Evolutionary conservation across 352 stramenopile species (phyloP), one percentile per base, ranked within the genome.

Genomic region (Phytopythium cucurbitacearum): DNA sequence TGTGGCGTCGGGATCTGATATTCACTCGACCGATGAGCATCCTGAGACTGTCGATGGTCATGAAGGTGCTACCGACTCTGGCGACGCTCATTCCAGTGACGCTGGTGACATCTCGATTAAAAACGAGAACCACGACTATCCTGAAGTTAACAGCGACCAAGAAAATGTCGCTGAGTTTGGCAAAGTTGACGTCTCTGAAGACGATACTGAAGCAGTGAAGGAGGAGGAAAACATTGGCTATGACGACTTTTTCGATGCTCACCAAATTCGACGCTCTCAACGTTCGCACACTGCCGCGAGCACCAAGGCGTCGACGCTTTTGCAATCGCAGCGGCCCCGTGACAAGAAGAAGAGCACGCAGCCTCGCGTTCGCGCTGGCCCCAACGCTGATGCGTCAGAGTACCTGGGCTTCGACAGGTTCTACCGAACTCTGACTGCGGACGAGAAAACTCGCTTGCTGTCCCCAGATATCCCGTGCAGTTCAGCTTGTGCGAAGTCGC

Each of bases 201-300:
- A 28, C 21, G 21, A 2, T 2, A 28, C 21, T 28, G 21, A 28
- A 28, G 21, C 21, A 28, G 21, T 28, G 21, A 28, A 28, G 21
- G 21, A 28, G 21, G 21, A 28, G 21, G 37, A 53, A 2, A 7
- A 40, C 28, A 12, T 16, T 6, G 38, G 46, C 5, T 16, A 3
- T 10, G 48, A 46, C 48, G 28, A 13, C 21, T 5, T 36, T 39
- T 15, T 13, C 39, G 11, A 33, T 48, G 2, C 6, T 10, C 21
- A 35, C 16, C 35, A 44, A 8, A 57, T 43, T 21, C 73, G 73
- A 32, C 67, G 74, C 16, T 85, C 73, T 2, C 38, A 57, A 40
- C 76, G 76, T 39, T 64, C 69, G n/a, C 62, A 71, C 42, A 87
- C 76, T 11, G 76, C 72, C 36, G 73, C 75, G 15, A 74, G 65